Conservation (phyloP, 306 rosid genomes). For the Trichosanthes cucumerina region DNA sequence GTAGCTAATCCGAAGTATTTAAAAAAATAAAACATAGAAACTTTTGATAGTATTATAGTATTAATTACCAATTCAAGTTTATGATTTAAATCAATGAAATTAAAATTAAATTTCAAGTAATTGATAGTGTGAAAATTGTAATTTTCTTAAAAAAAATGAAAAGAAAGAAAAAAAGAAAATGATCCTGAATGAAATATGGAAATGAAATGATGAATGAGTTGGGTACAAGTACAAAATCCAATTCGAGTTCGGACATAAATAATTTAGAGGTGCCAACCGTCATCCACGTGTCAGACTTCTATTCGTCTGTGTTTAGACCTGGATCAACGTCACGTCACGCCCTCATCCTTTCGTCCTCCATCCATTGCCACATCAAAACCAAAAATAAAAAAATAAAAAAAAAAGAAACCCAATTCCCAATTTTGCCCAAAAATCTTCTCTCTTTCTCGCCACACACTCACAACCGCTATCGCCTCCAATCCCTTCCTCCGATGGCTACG, state of each 20-base stretch:
- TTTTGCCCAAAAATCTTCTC: not conserved
- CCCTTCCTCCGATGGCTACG: slow-evolving; percentile 62
- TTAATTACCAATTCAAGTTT: too few relatives aligned
- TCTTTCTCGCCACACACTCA: not conserved
- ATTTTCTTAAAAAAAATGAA: too few relatives aligned
- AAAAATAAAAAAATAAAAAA: too few relatives aligned
- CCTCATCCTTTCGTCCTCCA: slow-evolving; percentile 10
- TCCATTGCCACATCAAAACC: not conserved
- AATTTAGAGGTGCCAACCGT: not conserved
- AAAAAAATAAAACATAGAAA: too few relatives aligned
- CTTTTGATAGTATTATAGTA: too few relatives aligned
- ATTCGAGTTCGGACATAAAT: not conserved
- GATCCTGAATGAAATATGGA: too few relatives aligned
- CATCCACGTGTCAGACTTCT: not conserved
- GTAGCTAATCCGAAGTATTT: too few relatives aligned
- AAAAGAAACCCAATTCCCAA: not conserved
- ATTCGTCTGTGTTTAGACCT: not conserved
- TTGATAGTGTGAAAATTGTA: too few relatives aligned
- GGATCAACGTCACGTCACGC: not conserved
- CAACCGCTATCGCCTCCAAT: slow-evolving; percentile 18
- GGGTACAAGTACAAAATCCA: too few relatives aligned
- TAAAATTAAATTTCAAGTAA: too few relatives aligned
- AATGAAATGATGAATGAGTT: too few relatives aligned
- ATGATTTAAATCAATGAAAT: not conserved
- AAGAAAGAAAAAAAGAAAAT: not conserved